Conservation (phyloP, 2,329 filamentous ascomycete genomes). For the Stagonosporopsis tanaceti region DNA sequence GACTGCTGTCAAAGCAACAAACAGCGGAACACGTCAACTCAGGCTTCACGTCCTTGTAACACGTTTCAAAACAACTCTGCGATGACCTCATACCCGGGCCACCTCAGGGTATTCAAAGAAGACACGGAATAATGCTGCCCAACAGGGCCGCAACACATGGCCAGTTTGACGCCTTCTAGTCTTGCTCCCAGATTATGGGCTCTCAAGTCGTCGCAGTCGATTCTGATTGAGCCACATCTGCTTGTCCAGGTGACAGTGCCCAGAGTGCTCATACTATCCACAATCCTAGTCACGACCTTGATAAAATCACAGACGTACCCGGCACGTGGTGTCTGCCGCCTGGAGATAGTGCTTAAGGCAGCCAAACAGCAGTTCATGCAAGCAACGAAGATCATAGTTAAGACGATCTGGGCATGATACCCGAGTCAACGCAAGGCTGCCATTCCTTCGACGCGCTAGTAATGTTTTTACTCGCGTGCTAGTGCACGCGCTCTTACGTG, state of each 20-base stretch:
- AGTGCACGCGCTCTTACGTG: neutral
- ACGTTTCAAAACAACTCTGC: constrained; percentile 1
- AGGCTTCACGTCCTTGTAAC: constrained; percentile 12
- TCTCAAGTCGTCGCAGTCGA: neutral
- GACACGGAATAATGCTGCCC: constrained; percentile 12
- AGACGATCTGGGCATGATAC: constrained; percentile 8
- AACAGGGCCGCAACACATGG: neutral
- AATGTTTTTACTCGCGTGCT: neutral
- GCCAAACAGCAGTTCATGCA: constrained; percentile 4
- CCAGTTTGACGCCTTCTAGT: neutral
- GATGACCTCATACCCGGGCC: neutral
- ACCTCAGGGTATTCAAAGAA: constrained; percentile 1
- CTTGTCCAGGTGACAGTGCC: neutral
- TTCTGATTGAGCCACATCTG: neutral
- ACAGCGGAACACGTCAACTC: constrained; percentile 18
- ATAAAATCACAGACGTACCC: neutral
- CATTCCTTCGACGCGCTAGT: constrained; percentile 2
- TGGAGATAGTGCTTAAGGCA: neutral
- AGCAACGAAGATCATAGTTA: neutral
- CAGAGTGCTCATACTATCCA: neutral
- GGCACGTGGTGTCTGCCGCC: constrained; percentile 9
- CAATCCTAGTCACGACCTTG: neutral
- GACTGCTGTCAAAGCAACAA: constrained; percentile 7
- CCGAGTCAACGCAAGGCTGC: constrained; percentile 12
- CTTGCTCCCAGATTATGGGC: neutral